These are phyloP conservation scores for Oryza meyeriana DNA, from an alignment of 176 grass and related monocot genomes.

Conservation along the genomic window DNA sequence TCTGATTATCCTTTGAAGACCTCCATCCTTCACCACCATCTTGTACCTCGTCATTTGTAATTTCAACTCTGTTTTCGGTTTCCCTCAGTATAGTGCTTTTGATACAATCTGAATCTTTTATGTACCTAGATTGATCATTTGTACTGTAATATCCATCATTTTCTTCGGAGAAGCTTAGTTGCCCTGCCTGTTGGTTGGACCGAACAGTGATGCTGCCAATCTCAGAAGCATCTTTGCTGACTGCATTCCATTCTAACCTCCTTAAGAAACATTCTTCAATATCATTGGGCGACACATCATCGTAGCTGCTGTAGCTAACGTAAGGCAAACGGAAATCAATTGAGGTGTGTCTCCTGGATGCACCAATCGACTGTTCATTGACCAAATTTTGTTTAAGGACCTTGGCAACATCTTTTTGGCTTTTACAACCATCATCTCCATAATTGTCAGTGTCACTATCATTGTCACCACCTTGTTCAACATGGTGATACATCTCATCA, in stretches of 20 bases:
- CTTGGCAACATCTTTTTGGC: slow-evolving; percentile 27
- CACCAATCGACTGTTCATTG: slow-evolving; percentile 27
- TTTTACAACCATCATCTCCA: slow-evolving; percentile 2
- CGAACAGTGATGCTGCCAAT: not conserved
- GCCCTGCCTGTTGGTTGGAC: not conserved
- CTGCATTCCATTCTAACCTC: slow-evolving; percentile 51
- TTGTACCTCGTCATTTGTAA: slow-evolving; percentile 8
- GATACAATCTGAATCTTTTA: not conserved
- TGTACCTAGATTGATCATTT: not conserved
- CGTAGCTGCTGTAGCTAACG: not conserved
- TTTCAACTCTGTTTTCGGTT: not conserved
- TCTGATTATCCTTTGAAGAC: slow-evolving; percentile 1
- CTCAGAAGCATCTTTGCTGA: not conserved
- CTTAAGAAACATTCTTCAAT: slow-evolving; percentile 79
- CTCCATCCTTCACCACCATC: slow-evolving; percentile 14
- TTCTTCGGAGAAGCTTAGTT: slow-evolving; percentile 5
- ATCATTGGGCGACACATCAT: slow-evolving; percentile 35
- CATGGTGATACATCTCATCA: slow-evolving; percentile 36
- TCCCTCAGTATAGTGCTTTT: not conserved
- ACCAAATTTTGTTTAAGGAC: not conserved
- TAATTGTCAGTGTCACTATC: slow-evolving; percentile 40
- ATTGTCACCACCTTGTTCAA: slow-evolving; percentile 33
- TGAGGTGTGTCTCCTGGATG: slow-evolving; percentile 42
- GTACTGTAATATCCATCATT: not conserved
- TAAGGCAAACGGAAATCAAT: slow-evolving; percentile 16